A percentile compares a stretch with the other conserved stretches of the same genome.
These are phyloP conservation scores for Austroboletus rostrupii DNA, from an alignment of 1,284 basidiomycete species.

Conservation along the genomic window DNA sequence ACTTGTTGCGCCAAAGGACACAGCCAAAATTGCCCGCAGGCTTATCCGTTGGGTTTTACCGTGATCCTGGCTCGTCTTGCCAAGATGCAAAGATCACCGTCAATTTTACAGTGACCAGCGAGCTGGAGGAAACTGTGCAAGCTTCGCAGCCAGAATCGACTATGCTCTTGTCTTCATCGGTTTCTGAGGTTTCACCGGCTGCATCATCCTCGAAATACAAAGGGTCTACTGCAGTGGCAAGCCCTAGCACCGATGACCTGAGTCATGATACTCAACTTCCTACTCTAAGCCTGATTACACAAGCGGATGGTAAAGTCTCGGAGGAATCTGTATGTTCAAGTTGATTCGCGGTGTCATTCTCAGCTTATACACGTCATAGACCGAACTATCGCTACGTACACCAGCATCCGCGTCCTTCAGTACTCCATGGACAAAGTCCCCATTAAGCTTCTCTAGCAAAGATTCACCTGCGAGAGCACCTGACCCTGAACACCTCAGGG, in stretches of 20 bases:
- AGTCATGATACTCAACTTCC: constrained; percentile 20
- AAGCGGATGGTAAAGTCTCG: constrained; percentile 42
- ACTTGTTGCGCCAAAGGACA: constrained; percentile 25
- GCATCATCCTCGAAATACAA: constrained; percentile 3
- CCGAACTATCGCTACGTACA: constrained; percentile 44
- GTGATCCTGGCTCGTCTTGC: constrained; percentile 48
- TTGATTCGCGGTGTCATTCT: background rate
- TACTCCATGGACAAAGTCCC: constrained; percentile 61
- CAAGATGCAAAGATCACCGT: constrained; percentile 45
- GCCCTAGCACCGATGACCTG: constrained; percentile 22
- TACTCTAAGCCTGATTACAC: constrained; percentile 28
- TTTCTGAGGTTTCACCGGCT: constrained; percentile 10
- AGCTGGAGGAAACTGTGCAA: constrained; percentile 48
- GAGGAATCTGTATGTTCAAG: constrained; percentile 44
- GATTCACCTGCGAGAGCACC: constrained; percentile 63
- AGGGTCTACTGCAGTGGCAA: constrained; percentile 6
- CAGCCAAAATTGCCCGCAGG: constrained; percentile 47
- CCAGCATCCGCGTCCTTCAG: constrained; percentile 44
- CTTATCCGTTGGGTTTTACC: constrained; percentile 69
- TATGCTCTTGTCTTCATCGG: constrained; percentile 27
- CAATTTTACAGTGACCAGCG: constrained; percentile 73
- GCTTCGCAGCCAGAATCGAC: constrained; percentile 14
- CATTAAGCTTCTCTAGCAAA: constrained; percentile 51
- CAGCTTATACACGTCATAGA: constrained; percentile 30
- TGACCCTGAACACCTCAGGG: constrained; percentile 76